Conservation (phyloP, 2,329 filamentous ascomycete species). For the Alternaria postmessia region DNA sequence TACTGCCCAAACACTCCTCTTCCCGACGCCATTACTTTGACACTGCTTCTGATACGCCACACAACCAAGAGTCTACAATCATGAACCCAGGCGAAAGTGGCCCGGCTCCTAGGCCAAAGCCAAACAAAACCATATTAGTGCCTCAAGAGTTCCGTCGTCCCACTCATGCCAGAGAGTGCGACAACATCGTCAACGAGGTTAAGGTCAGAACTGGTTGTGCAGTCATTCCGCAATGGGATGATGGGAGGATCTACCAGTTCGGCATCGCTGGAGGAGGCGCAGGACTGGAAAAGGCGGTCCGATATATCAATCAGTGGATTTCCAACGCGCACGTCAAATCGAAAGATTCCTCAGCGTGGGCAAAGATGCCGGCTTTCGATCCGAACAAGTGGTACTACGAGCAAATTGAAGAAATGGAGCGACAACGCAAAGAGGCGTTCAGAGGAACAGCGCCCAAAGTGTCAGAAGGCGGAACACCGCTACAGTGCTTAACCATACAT, state of each 20-base stretch:
- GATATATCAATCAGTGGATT: slow-evolving; percentile 42
- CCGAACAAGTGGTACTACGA: slow-evolving; percentile 35
- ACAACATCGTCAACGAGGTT: slow-evolving; percentile 21
- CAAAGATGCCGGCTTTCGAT: slow-evolving; percentile 36
- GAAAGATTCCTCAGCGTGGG: slow-evolving; percentile 36
- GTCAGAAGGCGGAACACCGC: slow-evolving; percentile 9
- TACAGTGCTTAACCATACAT: slow-evolving; percentile 7
- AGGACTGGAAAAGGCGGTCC: slow-evolving; percentile 28
- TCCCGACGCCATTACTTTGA: background rate
- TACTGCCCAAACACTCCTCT: background rate
- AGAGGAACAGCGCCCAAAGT: slow-evolving; percentile 24
- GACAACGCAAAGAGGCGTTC: slow-evolving; percentile 31
- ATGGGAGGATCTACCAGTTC: slow-evolving; percentile 29
- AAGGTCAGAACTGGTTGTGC: slow-evolving; percentile 30
- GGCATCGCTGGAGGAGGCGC: slow-evolving; percentile 33
- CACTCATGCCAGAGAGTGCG: slow-evolving; percentile 23
- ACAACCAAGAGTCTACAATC: background rate
- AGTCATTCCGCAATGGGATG: slow-evolving; percentile 24
- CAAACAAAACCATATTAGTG: slow-evolving; percentile 29
- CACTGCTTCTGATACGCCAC: background rate
- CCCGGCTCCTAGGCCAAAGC: slow-evolving; percentile 16
- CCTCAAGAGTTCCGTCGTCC: slow-evolving; percentile 29
- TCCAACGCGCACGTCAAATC: slow-evolving; percentile 28
- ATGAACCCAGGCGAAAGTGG: background rate
- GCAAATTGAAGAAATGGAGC: slow-evolving; percentile 23